phyloP scores from a whole-genome alignment of 2,329 filamentous ascomycete species.

The Monilinia vaccinii-corymbosi region DNA sequence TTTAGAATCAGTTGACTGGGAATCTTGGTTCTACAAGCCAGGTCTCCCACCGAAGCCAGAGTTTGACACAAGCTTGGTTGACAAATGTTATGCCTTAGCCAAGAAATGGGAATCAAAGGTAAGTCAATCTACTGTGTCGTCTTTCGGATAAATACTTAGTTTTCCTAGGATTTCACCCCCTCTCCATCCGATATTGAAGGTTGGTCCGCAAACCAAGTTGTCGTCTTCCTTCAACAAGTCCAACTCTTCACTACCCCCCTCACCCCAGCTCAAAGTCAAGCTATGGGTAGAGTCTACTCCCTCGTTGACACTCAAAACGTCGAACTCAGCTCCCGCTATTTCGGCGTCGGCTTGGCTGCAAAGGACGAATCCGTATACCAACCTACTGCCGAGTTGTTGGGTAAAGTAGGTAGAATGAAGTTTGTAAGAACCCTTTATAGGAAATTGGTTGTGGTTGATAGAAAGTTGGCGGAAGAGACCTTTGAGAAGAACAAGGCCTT shows the following conservation, averaged over 20 bases:
- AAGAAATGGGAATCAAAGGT: conserved; percentile 66
- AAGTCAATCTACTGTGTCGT: conserved; percentile 19
- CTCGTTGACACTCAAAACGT: conserved; percentile 72
- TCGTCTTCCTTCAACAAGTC: conserved; percentile 80
- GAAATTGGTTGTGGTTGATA: conserved; percentile 64
- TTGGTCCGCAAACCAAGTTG: conserved; percentile 78
- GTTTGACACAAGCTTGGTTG: conserved; percentile 82
- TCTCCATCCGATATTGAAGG: conserved; percentile 56
- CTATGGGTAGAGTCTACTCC: conserved; percentile 67
- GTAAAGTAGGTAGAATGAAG: conserved; percentile 89
- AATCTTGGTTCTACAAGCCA: conserved; percentile 78
- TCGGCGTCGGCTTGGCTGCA: conserved; percentile 68
- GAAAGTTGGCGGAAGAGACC: conserved; percentile 65
- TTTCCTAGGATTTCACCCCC: conserved; percentile 48
- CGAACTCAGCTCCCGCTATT: conserved; percentile 75
- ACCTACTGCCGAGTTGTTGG: conserved; percentile 65
- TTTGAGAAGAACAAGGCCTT: conserved; percentile 85
- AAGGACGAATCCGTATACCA: conserved; percentile 60
- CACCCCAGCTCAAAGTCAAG: conserved; percentile 52
- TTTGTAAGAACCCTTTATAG: conserved; percentile 83
- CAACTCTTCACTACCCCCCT: conserved; percentile 59
- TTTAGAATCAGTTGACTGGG: conserved; percentile 74
- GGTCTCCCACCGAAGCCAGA: conserved; percentile 83
- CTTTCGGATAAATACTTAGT: background rate
- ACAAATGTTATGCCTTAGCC: conserved; percentile 74